These are phyloP conservation scores for Jaenimonas drosophilae DNA, from an alignment of 208 protist species.

Conservation along the genomic window DNA sequence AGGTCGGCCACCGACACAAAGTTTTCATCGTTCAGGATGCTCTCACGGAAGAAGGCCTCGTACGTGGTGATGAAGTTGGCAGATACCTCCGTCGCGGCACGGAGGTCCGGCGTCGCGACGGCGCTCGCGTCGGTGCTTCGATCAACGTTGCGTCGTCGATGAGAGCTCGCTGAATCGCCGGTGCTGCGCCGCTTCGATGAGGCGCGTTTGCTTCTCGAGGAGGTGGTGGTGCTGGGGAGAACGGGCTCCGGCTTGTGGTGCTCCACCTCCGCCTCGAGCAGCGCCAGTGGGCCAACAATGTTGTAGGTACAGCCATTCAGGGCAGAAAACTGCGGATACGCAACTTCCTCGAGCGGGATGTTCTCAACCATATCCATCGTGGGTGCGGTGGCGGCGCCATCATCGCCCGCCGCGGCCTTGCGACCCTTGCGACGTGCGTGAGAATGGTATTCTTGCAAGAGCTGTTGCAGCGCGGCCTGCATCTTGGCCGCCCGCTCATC, in stretches of 20 bases:
- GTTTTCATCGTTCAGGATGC: slow-evolving; percentile 7
- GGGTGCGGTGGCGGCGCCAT: background rate
- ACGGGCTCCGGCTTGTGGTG: background rate
- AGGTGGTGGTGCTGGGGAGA: background rate
- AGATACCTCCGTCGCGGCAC: background rate
- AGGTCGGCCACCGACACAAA: slow-evolving; percentile 13
- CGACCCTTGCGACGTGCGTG: background rate
- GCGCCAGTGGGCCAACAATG: slow-evolving; percentile 12
- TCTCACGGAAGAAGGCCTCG: slow-evolving; percentile 7
- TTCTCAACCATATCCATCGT: slow-evolving; percentile 4
- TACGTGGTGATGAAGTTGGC: slow-evolving; percentile 12
- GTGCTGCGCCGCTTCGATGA: background rate
- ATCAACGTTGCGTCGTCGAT: background rate
- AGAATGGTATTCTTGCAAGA: slow-evolving; percentile 8
- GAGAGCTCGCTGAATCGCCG: background rate
- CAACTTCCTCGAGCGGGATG: slow-evolving; percentile 6
- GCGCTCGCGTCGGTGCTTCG: background rate
- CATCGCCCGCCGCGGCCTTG: background rate
- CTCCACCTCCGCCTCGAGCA: slow-evolving; percentile 7
- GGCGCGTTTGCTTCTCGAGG: background rate
- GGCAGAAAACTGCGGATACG: slow-evolving; percentile 19
- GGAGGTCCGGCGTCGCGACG: background rate
- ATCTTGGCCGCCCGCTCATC: slow-evolving; percentile 3
- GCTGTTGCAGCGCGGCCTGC: slow-evolving; percentile 1
- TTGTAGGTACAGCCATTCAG: slow-evolving; percentile 22